phyloP scores from a whole-genome alignment of 108 stramenopile species.

The Cyclotella distinguenda region DNA sequence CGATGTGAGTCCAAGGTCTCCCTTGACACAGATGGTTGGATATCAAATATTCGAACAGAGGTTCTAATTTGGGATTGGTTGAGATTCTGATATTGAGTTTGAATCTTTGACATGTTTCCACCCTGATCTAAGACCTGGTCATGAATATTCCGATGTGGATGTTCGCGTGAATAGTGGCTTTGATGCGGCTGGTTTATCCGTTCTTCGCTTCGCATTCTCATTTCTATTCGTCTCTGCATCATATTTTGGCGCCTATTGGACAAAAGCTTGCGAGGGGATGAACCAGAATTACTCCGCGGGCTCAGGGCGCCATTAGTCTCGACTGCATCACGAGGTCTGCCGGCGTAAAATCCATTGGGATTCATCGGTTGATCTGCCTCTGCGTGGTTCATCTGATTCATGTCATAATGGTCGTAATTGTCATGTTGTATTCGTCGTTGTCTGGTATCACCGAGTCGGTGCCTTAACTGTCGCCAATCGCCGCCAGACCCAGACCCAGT shows the following conservation, averaged over 20 bases:
- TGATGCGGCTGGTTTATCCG: constrained; percentile 19
- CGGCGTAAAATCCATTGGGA: too few species aligned
- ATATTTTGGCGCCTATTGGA: constrained; percentile 23
- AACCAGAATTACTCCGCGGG: background rate
- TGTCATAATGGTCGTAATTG: too few species aligned
- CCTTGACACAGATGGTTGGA: too few species aligned
- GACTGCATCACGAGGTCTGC: background rate
- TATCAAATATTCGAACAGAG: too few species aligned
- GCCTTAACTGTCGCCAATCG: too few species aligned
- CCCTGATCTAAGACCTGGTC: too few species aligned
- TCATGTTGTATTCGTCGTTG: too few species aligned
- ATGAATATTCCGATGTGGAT: background rate
- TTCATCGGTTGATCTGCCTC: too few species aligned
- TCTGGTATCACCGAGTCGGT: too few species aligned
- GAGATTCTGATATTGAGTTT: background rate
- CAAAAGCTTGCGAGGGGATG: constrained; percentile 4
- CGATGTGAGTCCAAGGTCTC: too few species aligned
- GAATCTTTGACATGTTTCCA: background rate
- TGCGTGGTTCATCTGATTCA: too few species aligned
- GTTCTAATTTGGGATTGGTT: background rate
- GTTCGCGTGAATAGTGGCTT: background rate
- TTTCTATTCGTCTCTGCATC: constrained; percentile 40
- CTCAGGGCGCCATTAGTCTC: background rate
- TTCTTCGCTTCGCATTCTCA: constrained; percentile 26
- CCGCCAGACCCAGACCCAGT: too few species aligned